phyloP scores from a whole-genome alignment of 768 basidiomycete genomes.

The Lactifluus subvellereus region DNA sequence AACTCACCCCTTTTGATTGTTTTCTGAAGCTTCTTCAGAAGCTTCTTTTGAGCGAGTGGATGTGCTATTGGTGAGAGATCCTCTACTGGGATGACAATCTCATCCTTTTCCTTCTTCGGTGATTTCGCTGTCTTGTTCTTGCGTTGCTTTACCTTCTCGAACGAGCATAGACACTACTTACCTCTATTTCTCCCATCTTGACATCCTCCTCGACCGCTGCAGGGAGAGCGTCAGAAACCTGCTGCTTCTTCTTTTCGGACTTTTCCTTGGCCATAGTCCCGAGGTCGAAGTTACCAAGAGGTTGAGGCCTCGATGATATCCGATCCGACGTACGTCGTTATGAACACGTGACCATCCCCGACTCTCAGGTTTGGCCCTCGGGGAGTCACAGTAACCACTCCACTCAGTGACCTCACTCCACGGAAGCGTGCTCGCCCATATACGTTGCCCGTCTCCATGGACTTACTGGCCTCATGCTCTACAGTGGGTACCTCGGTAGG shows the following conservation, averaged over 20 bases:
- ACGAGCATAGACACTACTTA: slow-evolving; percentile 30
- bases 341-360: not conserved
- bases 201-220: slow-evolving; percentile 47
- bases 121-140: slow-evolving; percentile 18
- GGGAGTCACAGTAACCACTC: no score
- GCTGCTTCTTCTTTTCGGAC: slow-evolving; percentile 65
- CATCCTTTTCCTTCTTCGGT: slow-evolving; percentile 46
- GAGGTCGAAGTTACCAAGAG: not conserved
- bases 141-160: slow-evolving; percentile 6
- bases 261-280: slow-evolving; percentile 61
- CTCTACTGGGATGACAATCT: slow-evolving; percentile 61
- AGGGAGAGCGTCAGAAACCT: slow-evolving; percentile 23
- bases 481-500: not conserved
- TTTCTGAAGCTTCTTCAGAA: slow-evolving; percentile 91
- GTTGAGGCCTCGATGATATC: not conserved
- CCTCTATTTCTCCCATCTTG: slow-evolving; percentile 38
- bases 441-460: not conserved
- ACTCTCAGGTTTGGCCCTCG: not conserved
- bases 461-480: not conserved
- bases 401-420: not conserved
- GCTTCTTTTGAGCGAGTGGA: slow-evolving; percentile 89
- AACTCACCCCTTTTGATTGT: slow-evolving; percentile 81
- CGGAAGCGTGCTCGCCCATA: not conserved
- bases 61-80: slow-evolving; percentile 92
- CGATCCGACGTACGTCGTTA: not conserved